These are phyloP conservation scores for Nadsonia commutata DNA, from an alignment of 1,139 yeast genomes.

Conservation along the genomic window DNA sequence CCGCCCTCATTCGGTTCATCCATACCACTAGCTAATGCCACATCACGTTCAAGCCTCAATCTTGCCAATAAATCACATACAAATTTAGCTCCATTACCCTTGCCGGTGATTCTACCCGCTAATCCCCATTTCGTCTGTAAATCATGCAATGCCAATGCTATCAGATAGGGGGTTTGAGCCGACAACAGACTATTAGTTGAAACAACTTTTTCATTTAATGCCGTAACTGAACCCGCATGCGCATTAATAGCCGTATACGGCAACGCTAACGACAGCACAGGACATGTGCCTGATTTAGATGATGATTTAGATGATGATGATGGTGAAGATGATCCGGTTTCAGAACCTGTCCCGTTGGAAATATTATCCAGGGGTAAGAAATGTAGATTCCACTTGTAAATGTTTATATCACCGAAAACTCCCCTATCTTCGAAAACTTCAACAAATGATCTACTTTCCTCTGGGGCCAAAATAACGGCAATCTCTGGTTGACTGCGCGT, in stretches of 20 bases:
- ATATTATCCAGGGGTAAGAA: constrained; percentile 21
- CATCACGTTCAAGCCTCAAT: constrained; percentile 13
- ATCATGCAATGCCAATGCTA: constrained; percentile 27
- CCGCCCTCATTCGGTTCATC: background rate
- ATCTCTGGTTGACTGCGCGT: constrained; percentile 6
- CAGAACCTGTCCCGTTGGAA: background rate
- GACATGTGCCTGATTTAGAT: no score
- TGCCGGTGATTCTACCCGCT: constrained; percentile 31
- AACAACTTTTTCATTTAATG: background rate
- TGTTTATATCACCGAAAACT: constrained; percentile 25
- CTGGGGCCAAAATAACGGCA: constrained; percentile 22
- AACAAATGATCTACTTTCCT: constrained; percentile 20
- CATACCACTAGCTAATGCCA: constrained; percentile 8
- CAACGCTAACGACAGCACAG: background rate
- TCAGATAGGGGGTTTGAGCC: background rate
- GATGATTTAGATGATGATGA: background rate
- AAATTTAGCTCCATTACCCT: constrained; percentile 32
- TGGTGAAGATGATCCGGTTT: background rate
- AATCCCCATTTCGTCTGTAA: constrained; percentile 23
- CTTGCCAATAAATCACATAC: constrained; percentile 23
- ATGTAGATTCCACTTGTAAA: constrained; percentile 23
- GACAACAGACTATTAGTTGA: background rate
- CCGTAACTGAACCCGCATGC: background rate
- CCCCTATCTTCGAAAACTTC: constrained; percentile 22
- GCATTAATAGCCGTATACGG: background rate